Conservation (phyloP, 73 alveolate genomes). For the Paramecium pentaurelia region DNA sequence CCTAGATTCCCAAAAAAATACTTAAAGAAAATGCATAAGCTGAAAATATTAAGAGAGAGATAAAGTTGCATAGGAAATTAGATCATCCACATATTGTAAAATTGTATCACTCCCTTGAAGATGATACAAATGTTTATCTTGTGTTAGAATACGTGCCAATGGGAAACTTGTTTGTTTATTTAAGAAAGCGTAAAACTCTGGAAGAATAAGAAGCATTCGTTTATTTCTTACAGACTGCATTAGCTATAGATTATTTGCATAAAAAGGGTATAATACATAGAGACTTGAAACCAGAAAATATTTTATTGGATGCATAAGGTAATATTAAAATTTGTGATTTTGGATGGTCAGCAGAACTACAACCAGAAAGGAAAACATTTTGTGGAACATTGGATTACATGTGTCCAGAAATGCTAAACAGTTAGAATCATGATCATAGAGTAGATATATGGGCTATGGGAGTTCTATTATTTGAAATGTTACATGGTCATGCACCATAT, state of each 20-base stretch:
- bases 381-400: constrained; percentile 95
- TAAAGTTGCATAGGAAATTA: constrained; percentile 63
- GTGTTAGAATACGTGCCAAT: constrained; percentile 76
- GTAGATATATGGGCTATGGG: constrained; percentile 95
- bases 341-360: constrained; percentile 78
- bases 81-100: constrained; percentile 75
- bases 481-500: constrained; percentile 77
- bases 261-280: constrained; percentile 75
- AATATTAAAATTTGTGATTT: constrained; percentile 78
- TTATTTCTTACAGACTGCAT: constrained; percentile 63
- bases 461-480: constrained; percentile 62
- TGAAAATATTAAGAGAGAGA: constrained; percentile 74
- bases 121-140: constrained; percentile 68
- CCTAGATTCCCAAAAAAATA: constrained; percentile 52
- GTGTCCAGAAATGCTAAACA: constrained; percentile 89
- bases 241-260: constrained; percentile 71
- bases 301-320: constrained; percentile 48
- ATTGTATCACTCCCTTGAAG: constrained; percentile 74
- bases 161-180: constrained; percentile 66
- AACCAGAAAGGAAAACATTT: constrained; percentile 77
- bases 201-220: constrained; percentile 71
- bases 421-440: constrained; percentile 83
- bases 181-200: constrained; percentile 69
- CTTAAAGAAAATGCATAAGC: constrained; percentile 65
- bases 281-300: constrained; percentile 84